Evolutionary conservation across 1,139 yeast species (phyloP).

Genomic region (Yamadazyma dendronema): DNA sequence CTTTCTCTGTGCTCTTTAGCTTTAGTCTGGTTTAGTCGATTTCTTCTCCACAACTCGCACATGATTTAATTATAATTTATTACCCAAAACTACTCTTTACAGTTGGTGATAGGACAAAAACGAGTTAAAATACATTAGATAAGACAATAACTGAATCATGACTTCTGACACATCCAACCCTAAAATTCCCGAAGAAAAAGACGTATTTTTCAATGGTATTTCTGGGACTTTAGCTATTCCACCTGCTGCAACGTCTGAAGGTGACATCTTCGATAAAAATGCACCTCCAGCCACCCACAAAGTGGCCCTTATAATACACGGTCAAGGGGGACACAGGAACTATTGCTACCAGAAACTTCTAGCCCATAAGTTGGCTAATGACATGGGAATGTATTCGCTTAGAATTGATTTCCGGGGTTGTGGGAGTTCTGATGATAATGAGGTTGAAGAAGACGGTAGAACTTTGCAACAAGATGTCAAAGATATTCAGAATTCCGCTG

Average conservation of each 20-base stretch:
- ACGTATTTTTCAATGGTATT: constrained; percentile 37
- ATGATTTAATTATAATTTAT: constrained; percentile 1
- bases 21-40: too few relatives aligned
- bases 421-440: constrained; percentile 69
- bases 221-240: constrained; percentile 42
- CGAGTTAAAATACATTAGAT: too few relatives aligned
- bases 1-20: too few relatives aligned
- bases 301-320: constrained; percentile 55
- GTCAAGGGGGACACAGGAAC: constrained; percentile 81
- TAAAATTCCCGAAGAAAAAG: constrained; percentile 30
- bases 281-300: constrained; percentile 40
- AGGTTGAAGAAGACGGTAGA: constrained; percentile 48
- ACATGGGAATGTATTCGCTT: constrained; percentile 60
- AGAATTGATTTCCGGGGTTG: constrained; percentile 86
- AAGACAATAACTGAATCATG: too few relatives aligned
- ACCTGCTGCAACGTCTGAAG: constrained; percentile 26
- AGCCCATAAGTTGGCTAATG: constrained; percentile 59
- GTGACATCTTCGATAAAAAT: constrained; percentile 22
- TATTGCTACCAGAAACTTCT: constrained; percentile 69
- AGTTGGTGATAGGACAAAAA: too few relatives aligned
- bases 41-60: constrained; percentile 3
- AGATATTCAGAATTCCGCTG: constrained; percentile 59
- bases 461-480: constrained; percentile 60
- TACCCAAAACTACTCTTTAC: too few relatives aligned
- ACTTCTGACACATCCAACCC: constrained; percentile 1